Evolutionary conservation across 225 moss, liverwort and hornwort genomes (phyloP), one percentile per base, ranked within the genome.

Genomic region (Asterella californica): DNA sequence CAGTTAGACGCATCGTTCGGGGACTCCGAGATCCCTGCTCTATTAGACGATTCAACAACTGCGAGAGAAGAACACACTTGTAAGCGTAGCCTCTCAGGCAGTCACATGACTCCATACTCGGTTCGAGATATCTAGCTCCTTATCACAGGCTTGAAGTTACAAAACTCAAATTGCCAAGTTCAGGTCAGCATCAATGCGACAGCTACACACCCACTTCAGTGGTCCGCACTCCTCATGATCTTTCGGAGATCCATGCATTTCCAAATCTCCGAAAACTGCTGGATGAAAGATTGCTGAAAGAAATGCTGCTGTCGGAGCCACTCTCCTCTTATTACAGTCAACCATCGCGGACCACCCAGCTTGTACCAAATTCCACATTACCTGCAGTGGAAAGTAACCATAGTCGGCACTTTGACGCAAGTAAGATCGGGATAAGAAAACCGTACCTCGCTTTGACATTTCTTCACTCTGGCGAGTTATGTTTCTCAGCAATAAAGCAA

Each of bases 291-390:
- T 85, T 74, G 93, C 91, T 49, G 86, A 88, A 61, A 96, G 82
- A 83, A 94, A 96, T 36, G 94, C 94, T 74, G 88, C 84, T 76
- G 83, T 91, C 75, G 87, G 84, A 72, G 87, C 86, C 68, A 87
- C 83, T 70, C 84, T 89, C 67, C 89, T 80, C 85, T 89, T 91
- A 66, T 87, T 90, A 86, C 86, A 86, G 78, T 94, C 91, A 42
- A 88, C 83, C 88, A 96, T 90, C 21, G 90, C 83, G 64, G 83
- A 88, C 95, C 95, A 96, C 75, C 90, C 93, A 76, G 95, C 87
- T 68, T 93, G 90, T 53, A 96, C 95, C 78, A 96, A 90, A 75
- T 78, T 83, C 95, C 95, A 93, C 90, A 92, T 89, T 24, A 89
- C 84, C 95, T 96, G 80, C 77, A 79, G 70, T 77, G 80, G 34